These are phyloP conservation scores for Lyophyllum atratum DNA, from an alignment of 768 basidiomycete genomes.

Conservation along the genomic window DNA sequence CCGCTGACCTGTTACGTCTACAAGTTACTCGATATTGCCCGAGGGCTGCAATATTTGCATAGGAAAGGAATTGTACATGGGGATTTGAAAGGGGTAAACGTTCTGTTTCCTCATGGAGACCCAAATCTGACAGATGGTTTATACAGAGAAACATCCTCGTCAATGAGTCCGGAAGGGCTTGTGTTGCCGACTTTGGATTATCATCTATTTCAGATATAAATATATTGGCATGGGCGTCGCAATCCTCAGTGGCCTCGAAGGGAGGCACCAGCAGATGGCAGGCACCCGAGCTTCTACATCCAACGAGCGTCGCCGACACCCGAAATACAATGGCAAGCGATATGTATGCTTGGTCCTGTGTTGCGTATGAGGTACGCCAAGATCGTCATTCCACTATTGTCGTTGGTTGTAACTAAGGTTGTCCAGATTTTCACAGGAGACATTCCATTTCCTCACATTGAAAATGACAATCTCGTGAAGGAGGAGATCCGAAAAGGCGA, in stretches of 20 bases:
- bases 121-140: neutral
- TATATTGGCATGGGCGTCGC: constrained; percentile 12
- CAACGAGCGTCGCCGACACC: neutral
- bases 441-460: neutral
- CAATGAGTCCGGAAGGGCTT: constrained; percentile 18
- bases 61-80: constrained; percentile 24
- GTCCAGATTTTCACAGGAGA: neutral
- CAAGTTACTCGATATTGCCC: constrained; percentile 8
- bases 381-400: too few relatives aligned
- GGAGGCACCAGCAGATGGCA: constrained; percentile 25
- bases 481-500: constrained; percentile 4
- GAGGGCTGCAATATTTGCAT: constrained; percentile 27
- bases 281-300: constrained; percentile 24
- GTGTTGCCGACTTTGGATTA: constrained; percentile 27
- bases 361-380: constrained; percentile 26
- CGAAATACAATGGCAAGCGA: constrained; percentile 21
- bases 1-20: neutral
- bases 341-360: constrained; percentile 29
- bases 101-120: neutral
- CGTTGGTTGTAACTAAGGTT: neutral
- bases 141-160: constrained; percentile 27
- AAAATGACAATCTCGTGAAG: neutral
- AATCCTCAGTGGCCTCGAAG: constrained; percentile 4
- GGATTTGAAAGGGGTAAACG: constrained; percentile 27
- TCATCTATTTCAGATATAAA: constrained; percentile 20